phyloP scores from a whole-genome alignment of 768 basidiomycete species.

The Russula sp. region DNA sequence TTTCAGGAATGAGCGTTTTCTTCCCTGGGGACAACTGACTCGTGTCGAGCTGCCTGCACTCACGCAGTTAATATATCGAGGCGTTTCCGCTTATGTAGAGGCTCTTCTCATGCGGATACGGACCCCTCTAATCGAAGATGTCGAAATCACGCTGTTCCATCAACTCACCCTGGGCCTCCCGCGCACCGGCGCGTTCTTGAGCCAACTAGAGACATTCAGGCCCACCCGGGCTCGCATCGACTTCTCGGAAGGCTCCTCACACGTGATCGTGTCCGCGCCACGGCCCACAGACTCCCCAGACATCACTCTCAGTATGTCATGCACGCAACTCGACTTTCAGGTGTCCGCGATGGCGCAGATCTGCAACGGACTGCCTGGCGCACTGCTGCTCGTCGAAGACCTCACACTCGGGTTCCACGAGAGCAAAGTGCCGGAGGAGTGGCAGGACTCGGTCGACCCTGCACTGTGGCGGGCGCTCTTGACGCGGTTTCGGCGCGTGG shows the following conservation, averaged over 20 bases:
- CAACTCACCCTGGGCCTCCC: conserved; percentile 13
- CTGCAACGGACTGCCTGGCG: not conserved
- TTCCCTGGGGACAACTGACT: not conserved
- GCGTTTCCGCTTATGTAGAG: conserved; percentile 11
- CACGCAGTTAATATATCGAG: conserved; percentile 11
- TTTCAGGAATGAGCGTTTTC: not conserved
- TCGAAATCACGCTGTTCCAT: conserved; percentile 13
- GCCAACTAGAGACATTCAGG: not conserved
- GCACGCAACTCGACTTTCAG: conserved; percentile 10
- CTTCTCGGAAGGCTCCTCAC: conserved; percentile 1
- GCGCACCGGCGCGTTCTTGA: not conserved
- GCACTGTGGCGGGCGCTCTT: conserved; percentile 8
- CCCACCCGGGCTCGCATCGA: conserved; percentile 5
- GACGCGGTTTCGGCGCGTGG: not conserved
- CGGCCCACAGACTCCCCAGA: not conserved
- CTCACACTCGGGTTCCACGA: conserved; percentile 11
- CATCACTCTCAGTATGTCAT: conserved; percentile 1
- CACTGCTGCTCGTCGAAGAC: not conserved
- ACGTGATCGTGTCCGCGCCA: not conserved
- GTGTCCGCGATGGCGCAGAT: conserved; percentile 8
- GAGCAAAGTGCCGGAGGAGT: not conserved
- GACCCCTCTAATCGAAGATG: conserved; percentile 3
- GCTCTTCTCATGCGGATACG: conserved; percentile 8
- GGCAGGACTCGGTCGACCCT: conserved; percentile 1
- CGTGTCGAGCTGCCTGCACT: conserved; percentile 11